Evolutionary conservation across 1,284 basidiomycete genomes (phyloP), one percentile per base, ranked within the genome.

Genomic region (Xerocomus nothofagi): DNA sequence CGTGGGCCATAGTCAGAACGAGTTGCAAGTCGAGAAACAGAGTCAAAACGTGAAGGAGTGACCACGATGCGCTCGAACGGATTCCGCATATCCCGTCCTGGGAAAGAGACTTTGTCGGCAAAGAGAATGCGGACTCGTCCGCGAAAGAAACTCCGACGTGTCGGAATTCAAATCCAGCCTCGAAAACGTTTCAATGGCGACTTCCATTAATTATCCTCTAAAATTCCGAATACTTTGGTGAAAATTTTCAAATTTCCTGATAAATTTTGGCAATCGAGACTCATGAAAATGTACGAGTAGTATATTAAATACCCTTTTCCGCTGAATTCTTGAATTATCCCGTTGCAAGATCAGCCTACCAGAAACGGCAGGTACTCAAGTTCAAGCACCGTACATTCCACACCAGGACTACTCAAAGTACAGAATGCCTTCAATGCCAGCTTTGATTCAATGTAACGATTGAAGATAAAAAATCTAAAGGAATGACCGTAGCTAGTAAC

Each of bases 401-500:
- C 17, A 27, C 21, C 8, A 39, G 8, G 17, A 33, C 33, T 36
- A 49, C 39, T 31, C 29, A 24, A 30, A 18, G 9, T 44, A 50
- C 50, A 59, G n/a, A 32, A 24, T 40, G 14, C 37, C 40, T 41
- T 44, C 41, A 23, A 50, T 46, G 37, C 33, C 11, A 43, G 30
- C 18, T 39, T 65, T 53, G 47, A 40, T 50, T 54, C 37, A 48
- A 48, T 30, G 51, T 31, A 51, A 37, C 46, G 36, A 59, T 66
- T 56, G 68, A 41, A 39, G 34, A 57, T 50, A 39, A 47, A 49
- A 53, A 43, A 44, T 66, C 50, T 62, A 60, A 65, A 47, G 32
- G 64, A 68, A 39, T 47, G 56, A 63, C 58, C 33, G 46, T 47
- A 44, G 46, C 10, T 58, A 48, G n/a, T n/a, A n/a, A n/a, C 26